Conservation (phyloP, 306 rosid genomes). For the Prunus salicina region DNA sequence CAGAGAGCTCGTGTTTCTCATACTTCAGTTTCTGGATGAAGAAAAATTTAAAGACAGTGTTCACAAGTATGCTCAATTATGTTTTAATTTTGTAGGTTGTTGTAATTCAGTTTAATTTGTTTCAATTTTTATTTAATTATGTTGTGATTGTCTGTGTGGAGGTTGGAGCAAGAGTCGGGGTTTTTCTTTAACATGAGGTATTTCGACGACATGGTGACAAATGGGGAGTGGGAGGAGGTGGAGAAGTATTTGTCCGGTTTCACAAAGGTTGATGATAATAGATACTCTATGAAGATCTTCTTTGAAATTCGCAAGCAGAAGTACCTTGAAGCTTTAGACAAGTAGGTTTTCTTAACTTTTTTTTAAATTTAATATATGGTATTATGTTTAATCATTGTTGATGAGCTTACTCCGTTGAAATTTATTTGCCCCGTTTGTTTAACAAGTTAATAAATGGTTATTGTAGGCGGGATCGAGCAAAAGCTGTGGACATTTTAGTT, state of each 20-base stretch:
- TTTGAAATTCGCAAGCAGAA: constrained; percentile 98
- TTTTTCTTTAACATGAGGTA: constrained; percentile 97
- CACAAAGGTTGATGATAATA: constrained; percentile 95
- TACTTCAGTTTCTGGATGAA: constrained; percentile 99
- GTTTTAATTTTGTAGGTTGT: neutral
- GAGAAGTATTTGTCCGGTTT: constrained; percentile 97
- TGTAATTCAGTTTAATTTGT: constrained; percentile 13
- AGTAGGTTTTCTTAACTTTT: constrained; percentile 41
- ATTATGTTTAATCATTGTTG: too few species aligned
- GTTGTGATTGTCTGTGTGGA: constrained; percentile 44
- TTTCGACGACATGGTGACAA: constrained; percentile 95
- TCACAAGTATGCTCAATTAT: constrained; percentile 59
- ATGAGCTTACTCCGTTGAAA: constrained; percentile 9
- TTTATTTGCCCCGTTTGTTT: constrained; percentile 15
- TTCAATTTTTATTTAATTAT: neutral
- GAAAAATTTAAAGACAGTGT: constrained; percentile 98
- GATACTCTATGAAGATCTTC: constrained; percentile 99
- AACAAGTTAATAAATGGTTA: constrained; percentile 18
- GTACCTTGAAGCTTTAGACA: constrained; percentile 95
- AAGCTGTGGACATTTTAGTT: constrained; percentile 92
- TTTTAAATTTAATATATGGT: neutral
- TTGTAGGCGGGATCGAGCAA: constrained; percentile 89
- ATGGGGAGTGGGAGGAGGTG: constrained; percentile 99
- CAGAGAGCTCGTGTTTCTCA: constrained; percentile 97
- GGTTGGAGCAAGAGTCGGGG: constrained; percentile 99